Base-by-base conservation (phyloP, 2,329 filamentous ascomycete species). In the Neonectria magnoliae region DNA sequence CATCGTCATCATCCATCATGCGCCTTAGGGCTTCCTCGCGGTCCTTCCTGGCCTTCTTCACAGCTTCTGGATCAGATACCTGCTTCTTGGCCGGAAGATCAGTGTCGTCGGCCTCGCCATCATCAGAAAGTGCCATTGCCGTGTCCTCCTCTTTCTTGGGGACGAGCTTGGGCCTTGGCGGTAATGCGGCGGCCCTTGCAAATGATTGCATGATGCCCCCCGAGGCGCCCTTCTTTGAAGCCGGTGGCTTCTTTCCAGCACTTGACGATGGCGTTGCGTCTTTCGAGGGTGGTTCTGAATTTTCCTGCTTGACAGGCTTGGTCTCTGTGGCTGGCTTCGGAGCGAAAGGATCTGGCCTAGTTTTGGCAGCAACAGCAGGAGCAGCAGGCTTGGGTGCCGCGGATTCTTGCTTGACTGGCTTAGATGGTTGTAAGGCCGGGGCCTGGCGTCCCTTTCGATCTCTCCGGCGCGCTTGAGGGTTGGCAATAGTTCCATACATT, bases 201-300 rank as follows among this genome's bases (percentile, higher is more conserved):
- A 97, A 97, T 0, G 93, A 91, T 65, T 91, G 90, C 84, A 96
- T 93, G 27, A 97, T 88, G 64, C 87, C 87, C 3, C 80, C 81
- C 13, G 90, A 87, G 16, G 81, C 83, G 57, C 87, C 86, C 61
- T 87, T 87, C 73, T 92, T 93, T 3, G 71, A 41, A 5, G 81
- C 68, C 20, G 79, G 72, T 4, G 77, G 57, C 60, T 81, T 82
- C 60, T 79, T 79, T 14, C 63, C 58, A 5, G 58, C 57, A 42
- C 71, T 76, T 5, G 75, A 73, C 2, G 71, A 60, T 14, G 75
- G 71, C 1, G 73, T 75, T 31, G 66, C 63, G 25, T 73, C 70
- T 8, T 75, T 75, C 1, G 74, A 69, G 1, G 66, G 61, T 2
- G 70, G 45, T 16, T 69, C 65, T 11, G 67, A 56, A 57, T 71